Conservation (phyloP, 805 yeast genomes). For the Candida maesae region DNA sequence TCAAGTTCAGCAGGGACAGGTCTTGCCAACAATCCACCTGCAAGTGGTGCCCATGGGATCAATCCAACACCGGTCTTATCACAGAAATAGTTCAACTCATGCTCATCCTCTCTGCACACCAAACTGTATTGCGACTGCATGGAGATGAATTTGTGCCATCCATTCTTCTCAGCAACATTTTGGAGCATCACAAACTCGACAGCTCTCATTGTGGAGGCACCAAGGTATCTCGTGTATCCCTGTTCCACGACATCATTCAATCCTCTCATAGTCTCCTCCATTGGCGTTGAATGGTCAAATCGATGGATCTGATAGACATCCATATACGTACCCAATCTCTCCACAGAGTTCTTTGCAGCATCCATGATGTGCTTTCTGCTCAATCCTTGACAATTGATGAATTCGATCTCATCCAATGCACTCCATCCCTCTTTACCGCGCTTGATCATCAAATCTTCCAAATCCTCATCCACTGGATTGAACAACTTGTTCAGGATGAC, state of each 20-base stretch:
- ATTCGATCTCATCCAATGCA: constrained; percentile 3
- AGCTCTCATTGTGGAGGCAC: constrained; percentile 59
- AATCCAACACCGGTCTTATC: constrained; percentile 48
- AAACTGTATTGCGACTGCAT: constrained; percentile 58
- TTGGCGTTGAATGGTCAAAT: constrained; percentile 40
- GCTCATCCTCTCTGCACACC: constrained; percentile 56
- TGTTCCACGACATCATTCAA: constrained; percentile 45
- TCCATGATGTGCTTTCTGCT: constrained; percentile 46
- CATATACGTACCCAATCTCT: constrained; percentile 42
- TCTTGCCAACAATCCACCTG: constrained; percentile 50
- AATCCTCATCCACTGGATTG: constrained; percentile 10
- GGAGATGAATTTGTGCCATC: constrained; percentile 55
- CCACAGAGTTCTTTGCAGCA: constrained; percentile 37
- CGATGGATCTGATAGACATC: constrained; percentile 54
- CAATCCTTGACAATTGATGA: constrained; percentile 34
- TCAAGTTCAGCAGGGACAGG: constrained; percentile 29
- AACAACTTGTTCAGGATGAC: constrained; percentile 47
- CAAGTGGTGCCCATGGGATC: constrained; percentile 60
- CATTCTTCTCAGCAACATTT: constrained; percentile 48
- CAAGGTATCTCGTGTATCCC: constrained; percentile 52
- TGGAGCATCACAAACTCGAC: constrained; percentile 52
- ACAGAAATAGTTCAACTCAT: constrained; percentile 57
- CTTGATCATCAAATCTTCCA: background rate
- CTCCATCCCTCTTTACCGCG: background rate
- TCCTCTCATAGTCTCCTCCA: constrained; percentile 51